Conservation (phyloP, 805 yeast genomes). For the Nakazawaea ambrosiae region DNA sequence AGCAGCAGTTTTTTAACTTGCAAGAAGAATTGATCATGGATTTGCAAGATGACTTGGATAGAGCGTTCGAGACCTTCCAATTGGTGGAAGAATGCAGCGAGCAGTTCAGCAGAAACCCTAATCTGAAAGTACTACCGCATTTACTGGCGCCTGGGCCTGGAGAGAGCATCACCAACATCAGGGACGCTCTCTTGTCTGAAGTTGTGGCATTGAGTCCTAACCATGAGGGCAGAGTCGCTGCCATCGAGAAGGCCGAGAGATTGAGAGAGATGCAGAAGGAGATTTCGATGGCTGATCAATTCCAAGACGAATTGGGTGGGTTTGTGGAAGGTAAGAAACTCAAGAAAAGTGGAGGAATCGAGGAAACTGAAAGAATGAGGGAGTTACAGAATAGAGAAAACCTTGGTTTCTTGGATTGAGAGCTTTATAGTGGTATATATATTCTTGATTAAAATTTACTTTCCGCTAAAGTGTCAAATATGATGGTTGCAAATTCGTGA, state of each 20-base stretch:
- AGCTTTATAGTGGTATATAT: no score
- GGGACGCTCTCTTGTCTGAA: constrained; percentile 76
- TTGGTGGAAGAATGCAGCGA: constrained; percentile 75
- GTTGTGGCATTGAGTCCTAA: constrained; percentile 77
- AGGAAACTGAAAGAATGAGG: constrained; percentile 71
- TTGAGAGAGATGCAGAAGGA: constrained; percentile 66
- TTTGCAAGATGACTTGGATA: constrained; percentile 70
- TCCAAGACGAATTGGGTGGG: constrained; percentile 78
- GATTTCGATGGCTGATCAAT: constrained; percentile 49
- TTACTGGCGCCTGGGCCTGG: constrained; percentile 46
- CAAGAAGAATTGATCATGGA: constrained; percentile 84
- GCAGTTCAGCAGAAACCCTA: constrained; percentile 62
- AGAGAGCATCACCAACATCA: constrained; percentile 45
- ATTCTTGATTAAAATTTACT: no score
- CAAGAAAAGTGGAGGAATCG: constrained; percentile 83
- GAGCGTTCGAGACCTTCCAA: constrained; percentile 74
- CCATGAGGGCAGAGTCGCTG: constrained; percentile 79
- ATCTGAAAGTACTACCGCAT: constrained; percentile 30
- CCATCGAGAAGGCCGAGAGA: constrained; percentile 82
- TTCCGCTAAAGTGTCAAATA: background rate
- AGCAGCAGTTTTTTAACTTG: constrained; percentile 83
- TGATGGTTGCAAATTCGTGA: background rate
- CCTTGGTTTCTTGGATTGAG: constrained; percentile 25
- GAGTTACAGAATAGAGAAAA: constrained; percentile 65
- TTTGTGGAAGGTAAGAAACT: constrained; percentile 76